Conservation (phyloP, 805 yeast species). For the Debaryomyces prosopidis region DNA sequence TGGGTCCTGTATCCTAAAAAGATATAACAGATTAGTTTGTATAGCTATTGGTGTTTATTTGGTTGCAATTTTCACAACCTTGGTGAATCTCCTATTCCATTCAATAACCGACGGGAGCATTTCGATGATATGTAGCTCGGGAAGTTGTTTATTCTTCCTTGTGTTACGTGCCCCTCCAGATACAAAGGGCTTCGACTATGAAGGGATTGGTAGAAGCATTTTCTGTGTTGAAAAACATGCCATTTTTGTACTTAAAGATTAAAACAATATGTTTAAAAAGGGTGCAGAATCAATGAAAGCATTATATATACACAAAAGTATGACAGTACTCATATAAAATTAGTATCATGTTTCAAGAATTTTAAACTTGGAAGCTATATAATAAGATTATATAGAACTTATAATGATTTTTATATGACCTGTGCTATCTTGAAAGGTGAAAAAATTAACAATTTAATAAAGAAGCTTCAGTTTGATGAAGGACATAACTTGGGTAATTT, state of each 20-base stretch:
- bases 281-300: constrained; percentile 53
- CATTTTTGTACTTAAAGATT: constrained; percentile 29
- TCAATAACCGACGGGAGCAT: constrained; percentile 87
- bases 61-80: constrained; percentile 70
- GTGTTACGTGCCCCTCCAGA: constrained; percentile 49
- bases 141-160: constrained; percentile 60
- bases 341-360: too few species aligned
- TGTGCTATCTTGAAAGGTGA: too few species aligned
- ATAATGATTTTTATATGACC: too few species aligned
- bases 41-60: constrained; percentile 60
- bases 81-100: constrained; percentile 84
- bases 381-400: too few species aligned
- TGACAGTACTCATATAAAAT: too few species aligned
- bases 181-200: constrained; percentile 56
- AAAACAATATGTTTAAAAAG: constrained; percentile 45
- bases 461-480: too few species aligned
- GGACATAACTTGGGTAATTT: too few species aligned
- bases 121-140: constrained; percentile 86
- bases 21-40: constrained; percentile 58
- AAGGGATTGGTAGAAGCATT: constrained; percentile 79
- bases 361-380: too few species aligned
- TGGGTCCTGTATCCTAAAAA: constrained; percentile 56
- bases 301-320: constrained; percentile 54
- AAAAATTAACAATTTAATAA: too few species aligned
- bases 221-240: constrained; percentile 58